Conservation (phyloP, 2,329 filamentous ascomycete species). For the Coniochaeta sp. region DNA sequence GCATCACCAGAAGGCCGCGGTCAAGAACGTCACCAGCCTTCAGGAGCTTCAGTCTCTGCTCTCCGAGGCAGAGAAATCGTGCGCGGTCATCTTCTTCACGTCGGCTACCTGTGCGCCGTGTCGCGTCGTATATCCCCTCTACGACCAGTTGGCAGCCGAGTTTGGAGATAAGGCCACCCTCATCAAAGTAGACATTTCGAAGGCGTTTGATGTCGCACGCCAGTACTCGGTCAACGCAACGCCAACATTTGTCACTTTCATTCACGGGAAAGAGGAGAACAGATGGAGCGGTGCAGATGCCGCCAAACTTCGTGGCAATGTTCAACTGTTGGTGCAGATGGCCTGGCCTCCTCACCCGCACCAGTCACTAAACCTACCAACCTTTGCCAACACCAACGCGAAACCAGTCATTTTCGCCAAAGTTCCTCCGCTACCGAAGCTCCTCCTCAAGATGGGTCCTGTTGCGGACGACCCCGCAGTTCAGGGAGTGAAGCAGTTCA, state of each 20-base stretch:
- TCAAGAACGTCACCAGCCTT: constrained; percentile 54
- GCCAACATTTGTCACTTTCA: constrained; percentile 82
- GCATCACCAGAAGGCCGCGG: constrained; percentile 31
- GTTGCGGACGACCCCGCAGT: constrained; percentile 54
- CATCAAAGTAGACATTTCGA: constrained; percentile 75
- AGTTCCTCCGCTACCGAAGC: constrained; percentile 73
- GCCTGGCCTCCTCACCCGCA: constrained; percentile 73
- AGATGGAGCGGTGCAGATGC: constrained; percentile 75
- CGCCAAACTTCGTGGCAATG: constrained; percentile 58
- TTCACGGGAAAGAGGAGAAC: constrained; percentile 67
- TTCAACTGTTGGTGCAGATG: constrained; percentile 67
- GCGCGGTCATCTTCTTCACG: constrained; percentile 86
- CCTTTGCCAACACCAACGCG: constrained; percentile 49
- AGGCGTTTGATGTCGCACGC: constrained; percentile 54
- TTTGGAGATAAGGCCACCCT: constrained; percentile 59
- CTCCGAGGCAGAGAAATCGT: constrained; percentile 52
- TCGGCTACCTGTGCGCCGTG: constrained; percentile 81
- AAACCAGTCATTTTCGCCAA: constrained; percentile 69
- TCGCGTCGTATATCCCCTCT: constrained; percentile 73
- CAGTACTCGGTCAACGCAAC: constrained; percentile 67
- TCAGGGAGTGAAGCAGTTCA: constrained; percentile 59
- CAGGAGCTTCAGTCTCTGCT: constrained; percentile 55
- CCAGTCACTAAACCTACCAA: constrained; percentile 60
- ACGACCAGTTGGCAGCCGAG: constrained; percentile 71
- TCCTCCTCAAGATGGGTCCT: constrained; percentile 68